Percentiles rank a stretch among this genome's conserved stretches.
These are phyloP conservation scores for Dipteronia sinensis DNA, from an alignment of 345 rosid genomes.

Conservation along the genomic window DNA sequence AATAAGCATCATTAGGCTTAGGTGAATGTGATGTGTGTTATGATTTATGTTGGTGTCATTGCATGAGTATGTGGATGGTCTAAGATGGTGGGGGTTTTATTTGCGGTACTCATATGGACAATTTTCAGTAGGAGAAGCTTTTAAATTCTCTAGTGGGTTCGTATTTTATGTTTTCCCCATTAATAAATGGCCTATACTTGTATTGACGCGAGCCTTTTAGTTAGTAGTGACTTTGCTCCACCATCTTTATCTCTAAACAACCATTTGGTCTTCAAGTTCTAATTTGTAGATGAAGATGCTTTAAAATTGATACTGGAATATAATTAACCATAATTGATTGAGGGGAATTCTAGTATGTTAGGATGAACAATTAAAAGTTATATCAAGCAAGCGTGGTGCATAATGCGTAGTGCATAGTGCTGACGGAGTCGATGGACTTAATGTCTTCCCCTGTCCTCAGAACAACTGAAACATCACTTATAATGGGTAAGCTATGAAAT, in stretches of 20 bases:
- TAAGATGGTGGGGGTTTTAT: background rate
- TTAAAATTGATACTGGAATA: background rate
- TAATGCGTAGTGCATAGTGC: too few relatives aligned
- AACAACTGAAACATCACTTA: too few relatives aligned
- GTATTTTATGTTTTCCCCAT: background rate
- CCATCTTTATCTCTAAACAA: background rate
- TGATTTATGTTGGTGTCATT: too few relatives aligned
- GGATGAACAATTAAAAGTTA: too few relatives aligned
- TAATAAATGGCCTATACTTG: background rate
- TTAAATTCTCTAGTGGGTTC: background rate
- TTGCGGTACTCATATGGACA: background rate
- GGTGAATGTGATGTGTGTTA: too few relatives aligned
- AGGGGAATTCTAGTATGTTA: too few relatives aligned
- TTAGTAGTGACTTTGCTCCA: background rate
- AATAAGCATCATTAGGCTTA: background rate
- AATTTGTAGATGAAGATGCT: background rate
- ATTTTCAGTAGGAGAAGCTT: background rate
- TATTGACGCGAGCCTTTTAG: background rate
- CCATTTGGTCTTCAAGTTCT: background rate
- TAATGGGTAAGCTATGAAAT: background rate
- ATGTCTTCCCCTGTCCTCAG: too few relatives aligned
- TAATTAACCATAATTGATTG: too few relatives aligned
- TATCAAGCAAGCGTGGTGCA: too few relatives aligned
- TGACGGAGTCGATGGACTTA: too few relatives aligned
- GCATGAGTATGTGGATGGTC: background rate